Conservation (phyloP, 345 rosid genomes). For the Hypericum androsaemum region DNA sequence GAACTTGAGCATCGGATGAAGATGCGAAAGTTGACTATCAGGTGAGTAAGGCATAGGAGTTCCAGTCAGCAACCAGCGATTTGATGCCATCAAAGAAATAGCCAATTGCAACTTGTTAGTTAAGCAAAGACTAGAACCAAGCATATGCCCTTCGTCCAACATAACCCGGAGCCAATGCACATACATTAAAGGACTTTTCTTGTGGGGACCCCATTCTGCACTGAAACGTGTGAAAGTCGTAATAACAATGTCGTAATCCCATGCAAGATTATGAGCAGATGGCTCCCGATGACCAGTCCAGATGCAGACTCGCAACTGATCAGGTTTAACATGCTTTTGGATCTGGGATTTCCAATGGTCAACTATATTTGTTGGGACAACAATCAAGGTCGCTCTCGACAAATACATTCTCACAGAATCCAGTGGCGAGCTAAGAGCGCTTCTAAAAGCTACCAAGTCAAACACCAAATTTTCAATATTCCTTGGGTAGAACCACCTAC, state of each 20-base stretch:
- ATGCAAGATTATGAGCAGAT: conserved; percentile 81
- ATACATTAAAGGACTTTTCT: conserved; percentile 78
- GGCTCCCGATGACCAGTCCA: conserved; percentile 58
- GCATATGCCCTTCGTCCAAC: conserved; percentile 97
- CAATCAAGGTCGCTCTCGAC: conserved; percentile 81
- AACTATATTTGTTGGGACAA: conserved; percentile 86
- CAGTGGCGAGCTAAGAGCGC: conserved; percentile 69
- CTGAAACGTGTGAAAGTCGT: conserved; percentile 91
- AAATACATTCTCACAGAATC: conserved; percentile 66
- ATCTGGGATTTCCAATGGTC: conserved; percentile 94
- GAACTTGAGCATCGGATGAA: conserved; percentile 84
- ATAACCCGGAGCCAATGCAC: conserved; percentile 95
- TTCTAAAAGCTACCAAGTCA: conserved; percentile 75
- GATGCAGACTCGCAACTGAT: conserved; percentile 62
- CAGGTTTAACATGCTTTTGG: conserved; percentile 61
- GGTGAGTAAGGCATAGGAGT: conserved; percentile 93
- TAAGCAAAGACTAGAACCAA: conserved; percentile 85
- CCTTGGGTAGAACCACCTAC: conserved; percentile 70
- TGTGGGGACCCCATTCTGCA: conserved; percentile 78
- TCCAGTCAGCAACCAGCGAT: conserved; percentile 93
- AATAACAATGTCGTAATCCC: conserved; percentile 93
- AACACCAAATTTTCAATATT: conserved; percentile 64
- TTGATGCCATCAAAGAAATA: conserved; percentile 65
- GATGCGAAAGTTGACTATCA: conserved; percentile 70
- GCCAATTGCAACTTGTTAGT: conserved; percentile 97